A percentile compares a stretch with the other conserved stretches of the same genome.
Evolutionary conservation across 169 alveolate species (phyloP).

Genomic region (Plasmodium knowlesi): DNA sequence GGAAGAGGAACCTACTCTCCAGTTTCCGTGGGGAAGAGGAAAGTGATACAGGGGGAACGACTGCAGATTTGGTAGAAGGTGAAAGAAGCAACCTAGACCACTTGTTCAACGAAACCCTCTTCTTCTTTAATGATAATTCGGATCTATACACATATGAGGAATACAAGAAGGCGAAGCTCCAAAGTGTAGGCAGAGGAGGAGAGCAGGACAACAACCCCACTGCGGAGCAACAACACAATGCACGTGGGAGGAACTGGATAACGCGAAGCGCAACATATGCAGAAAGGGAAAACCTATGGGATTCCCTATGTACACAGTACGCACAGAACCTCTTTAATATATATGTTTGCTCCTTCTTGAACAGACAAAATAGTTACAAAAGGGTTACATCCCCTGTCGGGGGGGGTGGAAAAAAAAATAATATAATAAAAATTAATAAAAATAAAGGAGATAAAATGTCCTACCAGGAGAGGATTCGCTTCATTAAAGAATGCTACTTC

Average conservation of each 20-base stretch:
- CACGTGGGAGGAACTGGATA: not conserved
- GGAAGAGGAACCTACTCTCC: not conserved
- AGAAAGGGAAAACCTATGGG: not conserved
- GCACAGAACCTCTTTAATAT: constrained; percentile 51
- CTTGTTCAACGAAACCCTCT: constrained; percentile 39
- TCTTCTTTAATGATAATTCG: constrained; percentile 57
- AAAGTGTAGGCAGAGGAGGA: constrained; percentile 1
- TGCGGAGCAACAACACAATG: not conserved
- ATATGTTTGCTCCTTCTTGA: constrained; percentile 59
- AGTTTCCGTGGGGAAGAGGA: not conserved
- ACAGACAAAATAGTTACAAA: constrained; percentile 14
- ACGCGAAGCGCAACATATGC: not conserved
- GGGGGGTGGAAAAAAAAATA: constrained; percentile 21
- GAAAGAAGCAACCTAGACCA: not conserved
- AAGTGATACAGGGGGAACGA: not conserved
- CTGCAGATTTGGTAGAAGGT: not conserved
- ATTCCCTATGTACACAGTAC: constrained; percentile 18
- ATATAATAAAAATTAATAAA: not conserved
- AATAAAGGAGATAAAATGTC: not conserved
- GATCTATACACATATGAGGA: constrained; percentile 73
- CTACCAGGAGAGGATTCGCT: not conserved
- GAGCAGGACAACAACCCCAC: not conserved
- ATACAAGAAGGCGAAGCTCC: constrained; percentile 17
- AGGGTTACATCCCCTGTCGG: not conserved
- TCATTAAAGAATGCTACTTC: constrained; percentile 40